Base-by-base conservation (phyloP, 176 grass and related monocot genomes). In the Dendrocalamus sinicus region DNA sequence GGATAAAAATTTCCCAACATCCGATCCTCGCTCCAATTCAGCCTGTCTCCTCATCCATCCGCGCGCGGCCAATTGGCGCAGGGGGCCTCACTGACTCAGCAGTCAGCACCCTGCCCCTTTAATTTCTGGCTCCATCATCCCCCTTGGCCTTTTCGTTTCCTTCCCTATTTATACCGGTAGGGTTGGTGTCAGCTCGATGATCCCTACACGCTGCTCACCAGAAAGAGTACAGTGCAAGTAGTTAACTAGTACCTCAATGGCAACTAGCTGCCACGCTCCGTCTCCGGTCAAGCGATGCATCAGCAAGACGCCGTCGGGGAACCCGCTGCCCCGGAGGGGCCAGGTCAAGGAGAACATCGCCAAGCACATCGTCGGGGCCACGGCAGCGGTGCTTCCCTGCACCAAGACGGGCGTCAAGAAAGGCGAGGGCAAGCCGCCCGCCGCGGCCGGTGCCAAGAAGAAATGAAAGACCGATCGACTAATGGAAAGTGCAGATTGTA, bases 311-410 rank as follows among this genome's bases (percentile, higher is more conserved):
- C 72, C 92, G 28, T 61, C 84, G 5, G 90, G 89, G 54, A 94
- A 90, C 83, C 92, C 90, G 41, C 82, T 72, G 83, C 92, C 89
- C 7, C 83, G 86, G 81, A 77, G 95, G 64, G 95, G 95, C 13
- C 84, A 93, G 71, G 79, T 97, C 70, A 97, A 91, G 89, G 78
- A 81, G 70, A 83, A 22, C 35, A 94, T 97, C 63, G 44, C 53
- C 40, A 91, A 44, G 70, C 70, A 89, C 16, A 41, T 97, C 51
- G 75, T 68, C 28, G 66, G 43, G 46, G 89, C 86, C 24, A 30
- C 86, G 20, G 85, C 37, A 0, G 77, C 81, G 13, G 48, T 2
- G 63, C 68, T 59, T 5, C 47, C 66, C 53, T 65, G 70, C 70
- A 45, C n/a, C 10, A 44, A 55, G 24, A 69, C 39, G 64, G 66